Conservation (phyloP, 306 rosid genomes). For the Arachis hypogaea region DNA sequence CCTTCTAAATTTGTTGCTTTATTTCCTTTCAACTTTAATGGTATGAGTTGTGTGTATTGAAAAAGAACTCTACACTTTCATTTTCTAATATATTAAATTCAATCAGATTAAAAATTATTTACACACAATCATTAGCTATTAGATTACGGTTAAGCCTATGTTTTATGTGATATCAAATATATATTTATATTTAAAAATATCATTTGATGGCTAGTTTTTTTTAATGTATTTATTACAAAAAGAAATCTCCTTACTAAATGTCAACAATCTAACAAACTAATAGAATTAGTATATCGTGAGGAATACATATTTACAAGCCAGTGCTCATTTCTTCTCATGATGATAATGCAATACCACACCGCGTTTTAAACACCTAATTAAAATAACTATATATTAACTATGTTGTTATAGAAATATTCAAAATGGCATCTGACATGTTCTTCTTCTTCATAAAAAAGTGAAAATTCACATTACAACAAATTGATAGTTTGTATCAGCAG, state of each 20-base stretch:
- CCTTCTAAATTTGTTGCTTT: neutral
- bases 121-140: too few species aligned
- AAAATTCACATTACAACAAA: slow-evolving; percentile 38
- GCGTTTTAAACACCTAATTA: slow-evolving; percentile 11
- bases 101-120: too few species aligned
- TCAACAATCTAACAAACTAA: neutral
- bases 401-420: slow-evolving; percentile 14
- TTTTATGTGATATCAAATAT: too few species aligned
- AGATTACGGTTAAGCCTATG: too few species aligned
- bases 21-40: too few species aligned
- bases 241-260: too few species aligned
- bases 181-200: too few species aligned
- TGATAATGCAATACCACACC: slow-evolving; percentile 35
- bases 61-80: too few species aligned
- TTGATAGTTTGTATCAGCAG: slow-evolving; percentile 38
- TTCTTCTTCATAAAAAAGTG: slow-evolving; percentile 36
- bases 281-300: slow-evolving; percentile 35
- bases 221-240: too few species aligned
- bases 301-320: slow-evolving; percentile 59
- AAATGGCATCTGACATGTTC: slow-evolving; percentile 46
- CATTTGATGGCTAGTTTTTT: too few species aligned
- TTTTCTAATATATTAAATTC: too few species aligned
- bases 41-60: too few species aligned
- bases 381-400: slow-evolving; percentile 8
- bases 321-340: slow-evolving; percentile 30